These are phyloP conservation scores for Fonsecaea monophora DNA, from an alignment of 2,329 filamentous ascomycete genomes.

Conservation along the genomic window DNA sequence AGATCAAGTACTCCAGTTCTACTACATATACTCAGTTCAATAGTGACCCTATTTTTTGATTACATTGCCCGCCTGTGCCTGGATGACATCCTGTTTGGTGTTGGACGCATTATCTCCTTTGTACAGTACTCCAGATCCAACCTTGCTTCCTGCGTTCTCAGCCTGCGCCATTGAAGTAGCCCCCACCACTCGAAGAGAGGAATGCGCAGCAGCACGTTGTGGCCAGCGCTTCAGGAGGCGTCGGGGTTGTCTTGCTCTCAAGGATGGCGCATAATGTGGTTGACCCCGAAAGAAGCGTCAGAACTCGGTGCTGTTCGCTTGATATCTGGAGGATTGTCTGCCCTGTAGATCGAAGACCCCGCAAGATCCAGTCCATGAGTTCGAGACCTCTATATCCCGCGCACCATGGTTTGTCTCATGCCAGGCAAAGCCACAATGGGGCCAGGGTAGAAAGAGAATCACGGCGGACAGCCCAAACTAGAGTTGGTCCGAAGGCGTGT, in stretches of 20 bases:
- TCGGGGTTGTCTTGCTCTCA: background rate
- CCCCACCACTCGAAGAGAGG: background rate
- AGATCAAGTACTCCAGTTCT: background rate
- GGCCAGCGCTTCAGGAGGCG: background rate
- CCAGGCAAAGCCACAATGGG: background rate
- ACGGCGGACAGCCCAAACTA: background rate
- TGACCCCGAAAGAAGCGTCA: background rate
- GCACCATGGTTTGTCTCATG: background rate
- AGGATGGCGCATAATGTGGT: background rate
- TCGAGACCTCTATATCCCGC: background rate
- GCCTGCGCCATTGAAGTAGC: background rate
- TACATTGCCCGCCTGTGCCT: background rate
- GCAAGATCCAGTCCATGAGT: background rate
- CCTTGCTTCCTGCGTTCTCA: background rate
- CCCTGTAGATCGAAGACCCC: background rate
- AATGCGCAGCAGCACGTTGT: background rate
- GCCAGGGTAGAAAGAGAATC: background rate
- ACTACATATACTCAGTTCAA: background rate
- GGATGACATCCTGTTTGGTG: background rate
- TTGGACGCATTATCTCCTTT: background rate
- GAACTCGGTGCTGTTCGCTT: background rate
- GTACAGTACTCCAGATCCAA: background rate
- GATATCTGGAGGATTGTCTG: background rate
- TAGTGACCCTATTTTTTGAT: background rate
- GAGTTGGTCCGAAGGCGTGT: background rate